Evolutionary conservation across 257 asterid species (phyloP).

Genomic region (Rhazya stricta): DNA sequence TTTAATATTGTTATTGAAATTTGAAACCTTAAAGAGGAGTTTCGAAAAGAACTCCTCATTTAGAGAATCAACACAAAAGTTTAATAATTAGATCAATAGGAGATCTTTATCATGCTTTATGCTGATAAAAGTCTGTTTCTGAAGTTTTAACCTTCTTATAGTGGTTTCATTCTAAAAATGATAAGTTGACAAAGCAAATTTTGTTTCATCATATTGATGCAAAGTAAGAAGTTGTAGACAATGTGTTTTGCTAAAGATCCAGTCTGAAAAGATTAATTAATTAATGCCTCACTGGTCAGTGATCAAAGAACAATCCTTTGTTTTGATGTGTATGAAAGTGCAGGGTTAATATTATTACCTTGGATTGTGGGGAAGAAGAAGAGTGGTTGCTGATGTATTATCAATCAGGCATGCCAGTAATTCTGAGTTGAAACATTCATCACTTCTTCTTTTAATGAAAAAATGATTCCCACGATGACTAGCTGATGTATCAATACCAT

Average conservation of each 20-base stretch:
- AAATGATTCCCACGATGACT: conserved; percentile 95
- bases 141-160: neutral
- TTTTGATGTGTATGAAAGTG: neutral
- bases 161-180: neutral
- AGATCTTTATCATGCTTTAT: neutral
- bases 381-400: conserved; percentile 50
- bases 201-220: neutral
- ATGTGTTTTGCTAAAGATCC: neutral
- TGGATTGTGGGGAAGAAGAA: conserved; percentile 81
- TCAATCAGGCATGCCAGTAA: conserved; percentile 77
- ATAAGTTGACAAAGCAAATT: neutral
- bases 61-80: neutral
- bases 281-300: neutral
- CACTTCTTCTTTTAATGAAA: conserved; percentile 75
- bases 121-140: neutral
- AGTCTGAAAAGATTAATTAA: neutral
- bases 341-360: conserved; percentile 44
- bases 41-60: neutral
- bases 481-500: conserved; percentile 73
- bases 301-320: neutral
- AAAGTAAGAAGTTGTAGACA: neutral
- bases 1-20: neutral
- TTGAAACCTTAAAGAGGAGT: neutral
- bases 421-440: conserved; percentile 78
- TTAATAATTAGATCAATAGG: neutral